phyloP scores from a whole-genome alignment of 768 basidiomycete species.

The Collybia mongolica region DNA sequence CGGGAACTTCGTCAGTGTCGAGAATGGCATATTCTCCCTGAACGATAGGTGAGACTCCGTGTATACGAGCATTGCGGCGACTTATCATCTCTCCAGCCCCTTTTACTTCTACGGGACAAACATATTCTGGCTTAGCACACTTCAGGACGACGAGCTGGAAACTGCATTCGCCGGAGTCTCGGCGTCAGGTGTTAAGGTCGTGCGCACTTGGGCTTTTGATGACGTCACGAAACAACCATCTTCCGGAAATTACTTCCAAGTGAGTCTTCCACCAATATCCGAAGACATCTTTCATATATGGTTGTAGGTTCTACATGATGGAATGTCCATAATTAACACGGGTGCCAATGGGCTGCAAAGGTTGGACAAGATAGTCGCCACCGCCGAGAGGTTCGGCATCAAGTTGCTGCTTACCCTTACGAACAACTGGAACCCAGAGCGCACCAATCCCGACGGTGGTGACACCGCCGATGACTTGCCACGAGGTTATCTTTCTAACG shows the following conservation, averaged over 20 bases:
- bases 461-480: slow-evolving; percentile 14
- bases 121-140: slow-evolving; percentile 18
- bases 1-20: too few species aligned
- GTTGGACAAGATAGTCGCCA: slow-evolving; percentile 14
- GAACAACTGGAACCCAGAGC: slow-evolving; percentile 23
- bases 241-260: slow-evolving; percentile 19
- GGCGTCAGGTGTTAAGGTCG: slow-evolving; percentile 14
- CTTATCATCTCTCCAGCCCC: slow-evolving; percentile 3
- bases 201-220: slow-evolving; percentile 23
- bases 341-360: slow-evolving; percentile 17
- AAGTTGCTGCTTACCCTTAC: slow-evolving; percentile 18
- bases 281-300: background rate
- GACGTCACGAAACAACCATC: slow-evolving; percentile 17
- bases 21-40: too few species aligned
- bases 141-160: slow-evolving; percentile 17
- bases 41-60: too few species aligned
- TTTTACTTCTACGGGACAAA: slow-evolving; percentile 22
- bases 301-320: slow-evolving; percentile 12
- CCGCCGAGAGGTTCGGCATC: slow-evolving; percentile 17
- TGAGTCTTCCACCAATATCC: slow-evolving; percentile 1
- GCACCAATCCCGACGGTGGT: slow-evolving; percentile 6
- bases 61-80: too few species aligned
- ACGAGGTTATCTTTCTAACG: slow-evolving; percentile 25
- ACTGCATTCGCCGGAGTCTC: slow-evolving; percentile 17
- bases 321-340: slow-evolving; percentile 15